phyloP scores from a whole-genome alignment of 495 filamentous ascomycete genomes.

The Mycothermus thermophilus region DNA sequence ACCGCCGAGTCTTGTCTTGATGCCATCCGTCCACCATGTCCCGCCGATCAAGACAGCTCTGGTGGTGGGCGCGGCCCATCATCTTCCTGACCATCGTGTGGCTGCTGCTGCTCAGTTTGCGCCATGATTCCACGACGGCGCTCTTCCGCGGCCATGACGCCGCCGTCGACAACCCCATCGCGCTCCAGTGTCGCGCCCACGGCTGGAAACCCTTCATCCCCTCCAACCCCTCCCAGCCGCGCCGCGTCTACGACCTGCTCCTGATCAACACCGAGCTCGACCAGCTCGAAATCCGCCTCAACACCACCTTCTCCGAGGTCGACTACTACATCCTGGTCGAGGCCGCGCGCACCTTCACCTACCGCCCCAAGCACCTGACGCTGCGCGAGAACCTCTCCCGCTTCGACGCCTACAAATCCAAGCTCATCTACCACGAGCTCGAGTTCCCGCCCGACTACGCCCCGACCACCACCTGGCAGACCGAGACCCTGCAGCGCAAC shows the following conservation, averaged over 20 bases:
- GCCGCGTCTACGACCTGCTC: slow-evolving; percentile 43
- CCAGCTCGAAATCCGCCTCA: slow-evolving; percentile 44
- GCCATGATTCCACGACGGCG: not conserved
- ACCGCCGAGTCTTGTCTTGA: not conserved
- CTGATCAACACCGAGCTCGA: slow-evolving; percentile 43
- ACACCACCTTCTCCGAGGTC: slow-evolving; percentile 33
- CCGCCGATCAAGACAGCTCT: slow-evolving; percentile 1
- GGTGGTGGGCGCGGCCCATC: slow-evolving; percentile 5
- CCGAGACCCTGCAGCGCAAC: slow-evolving; percentile 39
- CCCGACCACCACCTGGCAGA: slow-evolving; percentile 28
- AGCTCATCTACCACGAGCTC: slow-evolving; percentile 43
- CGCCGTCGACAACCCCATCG: not conserved
- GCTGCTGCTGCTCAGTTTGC: slow-evolving; percentile 2
- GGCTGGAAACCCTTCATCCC: slow-evolving; percentile 25
- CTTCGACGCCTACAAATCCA: slow-evolving; percentile 30
- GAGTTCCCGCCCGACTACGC: slow-evolving; percentile 26
- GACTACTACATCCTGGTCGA: slow-evolving; percentile 48
- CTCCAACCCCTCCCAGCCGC: slow-evolving; percentile 6
- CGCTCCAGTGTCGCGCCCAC: slow-evolving; percentile 25
- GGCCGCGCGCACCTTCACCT: slow-evolving; percentile 35
- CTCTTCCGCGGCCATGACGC: not conserved
- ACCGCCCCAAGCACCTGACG: slow-evolving; percentile 32
- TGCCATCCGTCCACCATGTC: slow-evolving; percentile 4
- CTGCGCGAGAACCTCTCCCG: slow-evolving; percentile 27
- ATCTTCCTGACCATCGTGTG: slow-evolving; percentile 2